Percentiles rank a stretch among this genome's conserved stretches.
Evolutionary conservation across 345 rosid genomes (phyloP).

Genomic region (Camelina laxa): DNA sequence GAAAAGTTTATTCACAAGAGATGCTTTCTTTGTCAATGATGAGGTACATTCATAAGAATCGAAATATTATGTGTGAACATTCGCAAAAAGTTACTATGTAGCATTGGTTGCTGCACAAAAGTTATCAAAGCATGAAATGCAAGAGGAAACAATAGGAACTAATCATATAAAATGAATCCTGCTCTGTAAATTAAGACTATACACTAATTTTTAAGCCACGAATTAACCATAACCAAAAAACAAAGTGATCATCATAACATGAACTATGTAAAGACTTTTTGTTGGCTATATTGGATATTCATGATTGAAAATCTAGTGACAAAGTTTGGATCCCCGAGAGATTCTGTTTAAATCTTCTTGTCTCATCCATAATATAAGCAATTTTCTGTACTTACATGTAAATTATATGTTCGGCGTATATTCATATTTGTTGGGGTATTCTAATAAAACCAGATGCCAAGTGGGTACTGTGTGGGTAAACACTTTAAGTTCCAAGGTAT

Average conservation of each 20-base stretch:
- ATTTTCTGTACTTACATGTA: constrained; percentile 3
- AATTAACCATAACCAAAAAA: neutral
- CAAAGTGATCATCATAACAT: neutral
- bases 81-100: neutral
- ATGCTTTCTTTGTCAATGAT: neutral
- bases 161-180: neutral
- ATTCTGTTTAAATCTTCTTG: constrained; percentile 2
- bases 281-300: neutral
- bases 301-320: constrained; percentile 6
- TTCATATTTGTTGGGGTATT: neutral
- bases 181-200: neutral
- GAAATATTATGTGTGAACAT: neutral
- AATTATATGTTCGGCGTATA: no score
- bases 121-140: neutral
- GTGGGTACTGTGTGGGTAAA: constrained; percentile 21
- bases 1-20: constrained; percentile 27
- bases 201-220: neutral
- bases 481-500: constrained; percentile 41
- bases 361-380: neutral
- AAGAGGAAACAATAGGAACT: neutral
- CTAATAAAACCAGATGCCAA: constrained; percentile 7
- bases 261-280: constrained; percentile 6
- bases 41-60: constrained; percentile 1
- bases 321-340: neutral
- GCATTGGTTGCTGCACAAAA: neutral